Evolutionary conservation across 1,139 yeast genomes (phyloP).

Genomic region (Pichia sp.): DNA sequence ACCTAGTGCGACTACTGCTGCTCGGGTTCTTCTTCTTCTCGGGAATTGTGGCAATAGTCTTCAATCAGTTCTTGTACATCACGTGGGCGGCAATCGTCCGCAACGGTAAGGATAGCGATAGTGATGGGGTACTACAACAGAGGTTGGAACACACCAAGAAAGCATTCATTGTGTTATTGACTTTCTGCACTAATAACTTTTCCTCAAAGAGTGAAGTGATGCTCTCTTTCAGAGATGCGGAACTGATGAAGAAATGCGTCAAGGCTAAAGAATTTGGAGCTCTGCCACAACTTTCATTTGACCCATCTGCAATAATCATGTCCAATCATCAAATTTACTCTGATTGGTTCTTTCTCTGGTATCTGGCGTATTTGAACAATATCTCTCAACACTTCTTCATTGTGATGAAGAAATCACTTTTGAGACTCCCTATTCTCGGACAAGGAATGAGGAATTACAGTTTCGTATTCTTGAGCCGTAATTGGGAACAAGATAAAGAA

Average conservation of each 20-base stretch:
- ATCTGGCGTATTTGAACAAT: constrained; percentile 63
- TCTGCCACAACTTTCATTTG: constrained; percentile 24
- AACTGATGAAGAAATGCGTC: constrained; percentile 17
- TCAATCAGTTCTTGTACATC: constrained; percentile 33
- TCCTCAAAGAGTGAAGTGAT: constrained; percentile 37
- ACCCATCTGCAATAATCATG: constrained; percentile 53
- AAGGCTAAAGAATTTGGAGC: constrained; percentile 18
- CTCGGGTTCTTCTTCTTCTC: constrained; percentile 33
- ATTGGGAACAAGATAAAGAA: constrained; percentile 73
- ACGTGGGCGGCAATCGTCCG: neutral
- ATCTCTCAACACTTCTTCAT: constrained; percentile 61
- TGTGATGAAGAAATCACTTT: constrained; percentile 72
- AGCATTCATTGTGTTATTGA: constrained; percentile 42
- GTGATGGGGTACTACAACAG: too few relatives aligned
- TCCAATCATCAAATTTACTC: constrained; percentile 91
- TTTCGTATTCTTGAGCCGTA: constrained; percentile 75
- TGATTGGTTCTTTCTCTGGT: constrained; percentile 95
- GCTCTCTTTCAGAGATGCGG: constrained; percentile 33
- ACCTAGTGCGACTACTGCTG: constrained; percentile 27
- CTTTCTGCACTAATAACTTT: constrained; percentile 34
- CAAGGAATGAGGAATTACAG: constrained; percentile 78
- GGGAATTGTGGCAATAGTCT: constrained; percentile 39
- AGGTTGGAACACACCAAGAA: constrained; percentile 40
- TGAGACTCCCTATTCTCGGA: constrained; percentile 71
- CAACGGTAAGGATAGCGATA: constrained; percentile 27